phyloP scores from a whole-genome alignment of 2,329 filamentous ascomycete species.

The Purpureocillium lavendulum region DNA sequence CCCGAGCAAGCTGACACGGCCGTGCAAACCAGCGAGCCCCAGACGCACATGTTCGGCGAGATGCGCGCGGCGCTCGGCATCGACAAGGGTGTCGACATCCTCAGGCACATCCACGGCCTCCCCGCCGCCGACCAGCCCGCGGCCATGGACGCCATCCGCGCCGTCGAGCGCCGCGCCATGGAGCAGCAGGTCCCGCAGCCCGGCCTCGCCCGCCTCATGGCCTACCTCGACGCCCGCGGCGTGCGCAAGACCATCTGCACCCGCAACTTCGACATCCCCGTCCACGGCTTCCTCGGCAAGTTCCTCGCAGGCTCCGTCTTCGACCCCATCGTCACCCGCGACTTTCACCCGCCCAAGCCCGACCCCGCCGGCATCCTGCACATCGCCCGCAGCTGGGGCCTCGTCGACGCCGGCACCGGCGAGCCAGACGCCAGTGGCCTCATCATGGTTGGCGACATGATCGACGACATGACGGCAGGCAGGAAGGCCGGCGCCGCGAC shows the following conservation, averaged over 20 bases:
- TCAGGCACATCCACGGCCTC: constrained; percentile 76
- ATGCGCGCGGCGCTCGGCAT: constrained; percentile 76
- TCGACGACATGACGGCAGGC: constrained; percentile 91
- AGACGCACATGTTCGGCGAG: constrained; percentile 90
- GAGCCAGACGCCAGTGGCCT: constrained; percentile 35
- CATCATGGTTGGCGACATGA: constrained; percentile 68
- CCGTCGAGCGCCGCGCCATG: constrained; percentile 79
- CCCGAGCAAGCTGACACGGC: not conserved
- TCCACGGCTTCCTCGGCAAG: constrained; percentile 63
- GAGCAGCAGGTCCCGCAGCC: constrained; percentile 69
- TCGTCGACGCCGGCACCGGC: constrained; percentile 26
- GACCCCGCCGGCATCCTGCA: constrained; percentile 81
- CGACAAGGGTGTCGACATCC: constrained; percentile 66
- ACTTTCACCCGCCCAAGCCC: constrained; percentile 78
- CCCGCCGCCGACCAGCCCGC: constrained; percentile 48
- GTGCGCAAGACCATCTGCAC: constrained; percentile 84
- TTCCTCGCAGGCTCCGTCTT: constrained; percentile 65
- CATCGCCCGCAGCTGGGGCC: constrained; percentile 70
- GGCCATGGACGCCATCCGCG: constrained; percentile 67
- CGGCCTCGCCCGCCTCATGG: constrained; percentile 70
- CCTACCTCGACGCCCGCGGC: constrained; percentile 60
- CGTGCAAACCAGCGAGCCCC: constrained; percentile 67
- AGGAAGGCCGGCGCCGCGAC: constrained; percentile 78
- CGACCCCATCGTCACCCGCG: constrained; percentile 73
- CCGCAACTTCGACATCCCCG: constrained; percentile 80